phyloP scores from a whole-genome alignment of 768 basidiomycete genomes.

The Pilatotrama ljubarskyi region DNA sequence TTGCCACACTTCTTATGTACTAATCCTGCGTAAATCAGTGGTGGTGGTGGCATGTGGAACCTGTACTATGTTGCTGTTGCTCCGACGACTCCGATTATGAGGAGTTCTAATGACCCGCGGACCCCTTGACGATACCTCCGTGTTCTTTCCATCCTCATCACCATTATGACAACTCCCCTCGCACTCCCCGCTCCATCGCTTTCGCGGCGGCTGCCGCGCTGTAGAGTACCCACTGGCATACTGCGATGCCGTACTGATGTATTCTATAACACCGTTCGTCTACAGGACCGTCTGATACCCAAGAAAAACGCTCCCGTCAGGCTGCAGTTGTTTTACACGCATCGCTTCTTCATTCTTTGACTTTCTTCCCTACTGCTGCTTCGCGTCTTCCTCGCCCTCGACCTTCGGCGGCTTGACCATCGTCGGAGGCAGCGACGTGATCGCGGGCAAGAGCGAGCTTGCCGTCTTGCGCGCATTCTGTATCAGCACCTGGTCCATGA shows the following conservation, averaged over 20 bases:
- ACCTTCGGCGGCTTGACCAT: constrained; percentile 69
- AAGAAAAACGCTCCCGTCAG: background rate
- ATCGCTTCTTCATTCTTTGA: background rate
- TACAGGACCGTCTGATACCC: constrained; percentile 1
- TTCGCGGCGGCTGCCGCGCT: background rate
- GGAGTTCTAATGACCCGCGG: constrained; percentile 25
- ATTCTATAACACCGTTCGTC: constrained; percentile 3
- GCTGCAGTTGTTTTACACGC: background rate
- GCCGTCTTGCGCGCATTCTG: constrained; percentile 84
- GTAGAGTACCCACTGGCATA: constrained; percentile 3
- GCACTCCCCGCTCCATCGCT: background rate
- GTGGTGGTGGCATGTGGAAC: constrained; percentile 82
- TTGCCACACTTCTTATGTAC: background rate
- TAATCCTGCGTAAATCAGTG: constrained; percentile 46
- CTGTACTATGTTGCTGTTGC: constrained; percentile 63
- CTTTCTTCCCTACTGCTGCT: background rate
- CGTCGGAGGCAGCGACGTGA: constrained; percentile 88
- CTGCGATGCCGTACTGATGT: constrained; percentile 4
- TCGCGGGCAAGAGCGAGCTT: constrained; percentile 73
- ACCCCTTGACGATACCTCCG: background rate
- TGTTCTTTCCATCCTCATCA: background rate
- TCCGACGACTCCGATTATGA: constrained; percentile 54
- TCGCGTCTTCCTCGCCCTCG: background rate
- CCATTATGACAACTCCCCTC: background rate
- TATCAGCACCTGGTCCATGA: constrained; percentile 91